These are phyloP conservation scores for Penicillium sp. DNA, from an alignment of 2,329 filamentous ascomycete species.

Conservation along the genomic window DNA sequence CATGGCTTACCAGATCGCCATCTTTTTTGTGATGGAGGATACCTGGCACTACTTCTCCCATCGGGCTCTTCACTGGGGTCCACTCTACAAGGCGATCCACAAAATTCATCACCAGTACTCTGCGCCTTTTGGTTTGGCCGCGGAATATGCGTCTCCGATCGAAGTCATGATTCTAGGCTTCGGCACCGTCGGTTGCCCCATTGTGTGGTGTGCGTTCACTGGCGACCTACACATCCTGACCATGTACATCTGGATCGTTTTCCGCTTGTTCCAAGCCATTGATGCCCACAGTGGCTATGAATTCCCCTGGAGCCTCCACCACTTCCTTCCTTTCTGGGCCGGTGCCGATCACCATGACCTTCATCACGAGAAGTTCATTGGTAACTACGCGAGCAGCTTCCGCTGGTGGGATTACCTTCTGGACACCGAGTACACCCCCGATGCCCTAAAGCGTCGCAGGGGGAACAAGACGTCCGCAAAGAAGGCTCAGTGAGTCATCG, in stretches of 20 bases:
- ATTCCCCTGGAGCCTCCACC: constrained; percentile 94
- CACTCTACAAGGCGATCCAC: constrained; percentile 93
- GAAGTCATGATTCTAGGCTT: constrained; percentile 93
- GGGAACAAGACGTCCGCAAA: constrained; percentile 47
- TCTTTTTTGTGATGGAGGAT: constrained; percentile 96
- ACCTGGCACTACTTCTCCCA: constrained; percentile 98
- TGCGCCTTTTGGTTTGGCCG: constrained; percentile 90
- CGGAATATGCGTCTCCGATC: constrained; percentile 95
- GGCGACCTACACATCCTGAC: constrained; percentile 89
- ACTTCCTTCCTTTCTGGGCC: constrained; percentile 96
- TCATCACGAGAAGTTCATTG: constrained; percentile 97
- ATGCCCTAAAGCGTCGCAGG: constrained; percentile 76
- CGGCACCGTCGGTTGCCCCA: constrained; percentile 75
- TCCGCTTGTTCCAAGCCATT: constrained; percentile 93
- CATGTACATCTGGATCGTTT: constrained; percentile 95
- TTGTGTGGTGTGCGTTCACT: constrained; percentile 77
- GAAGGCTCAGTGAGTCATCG: constrained; percentile 26
- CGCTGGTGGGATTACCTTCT: constrained; percentile 96
- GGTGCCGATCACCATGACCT: constrained; percentile 94
- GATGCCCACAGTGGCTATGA: constrained; percentile 97
- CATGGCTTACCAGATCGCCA: constrained; percentile 83
- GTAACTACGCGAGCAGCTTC: constrained; percentile 97
- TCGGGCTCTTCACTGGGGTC: constrained; percentile 86
- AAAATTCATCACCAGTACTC: constrained; percentile 99
- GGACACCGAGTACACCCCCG: constrained; percentile 87